Base-by-base conservation (phyloP, 2,329 filamentous ascomycete species). In the Colletotrichum australisinense region DNA sequence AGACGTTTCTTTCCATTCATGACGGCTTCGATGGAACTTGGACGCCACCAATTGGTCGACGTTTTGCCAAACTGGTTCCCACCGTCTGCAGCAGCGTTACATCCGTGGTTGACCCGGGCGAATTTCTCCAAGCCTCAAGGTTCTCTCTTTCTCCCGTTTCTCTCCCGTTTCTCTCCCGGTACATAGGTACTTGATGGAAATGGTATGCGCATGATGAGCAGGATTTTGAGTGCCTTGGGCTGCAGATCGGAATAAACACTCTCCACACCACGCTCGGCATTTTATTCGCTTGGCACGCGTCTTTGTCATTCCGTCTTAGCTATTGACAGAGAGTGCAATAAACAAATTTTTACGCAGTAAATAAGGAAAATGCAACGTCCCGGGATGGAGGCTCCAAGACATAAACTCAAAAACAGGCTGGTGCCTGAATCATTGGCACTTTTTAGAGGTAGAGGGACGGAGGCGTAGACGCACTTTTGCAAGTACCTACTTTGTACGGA, bases 161-260 rank as follows among this genome's bases (percentile, higher is more conserved):
- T 11, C 28, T n/a, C n/a, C n/a, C n/a, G n/a, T n/a, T n/a, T n/a
- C n/a, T n/a, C n/a, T n/a, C n/a, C n/a, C n/a, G n/a, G n/a, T n/a
- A n/a, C n/a, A n/a, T n/a, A n/a, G n/a, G n/a, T n/a, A n/a, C n/a
- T 42, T 35, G 4, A 35, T 35, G 32, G 32, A 35, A 35, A 35
- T 12, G 32, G 35, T 16, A 42, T 42, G 38, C 38, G 38, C 38
- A 16, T 42, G 38, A 66, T 32, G 53, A 52, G 16, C 55, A 42
- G 42, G 24, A 32, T 42, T 55, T 49, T 59, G 32, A 28, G 28
- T 49, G 19, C 16, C 42, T 38, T 38, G 9, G 64, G 22, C 65
- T 49, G 70, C 70, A 60, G 70, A 73, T 73, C 60, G 67, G 56
- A 70, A 70, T 70, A 62, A 64, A 60, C 60, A 30, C n/a, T 59